Evolutionary conservation across 2,329 filamentous ascomycete species (phyloP), one percentile per base, ranked within the genome.

Genomic region (Claviceps sp.): DNA sequence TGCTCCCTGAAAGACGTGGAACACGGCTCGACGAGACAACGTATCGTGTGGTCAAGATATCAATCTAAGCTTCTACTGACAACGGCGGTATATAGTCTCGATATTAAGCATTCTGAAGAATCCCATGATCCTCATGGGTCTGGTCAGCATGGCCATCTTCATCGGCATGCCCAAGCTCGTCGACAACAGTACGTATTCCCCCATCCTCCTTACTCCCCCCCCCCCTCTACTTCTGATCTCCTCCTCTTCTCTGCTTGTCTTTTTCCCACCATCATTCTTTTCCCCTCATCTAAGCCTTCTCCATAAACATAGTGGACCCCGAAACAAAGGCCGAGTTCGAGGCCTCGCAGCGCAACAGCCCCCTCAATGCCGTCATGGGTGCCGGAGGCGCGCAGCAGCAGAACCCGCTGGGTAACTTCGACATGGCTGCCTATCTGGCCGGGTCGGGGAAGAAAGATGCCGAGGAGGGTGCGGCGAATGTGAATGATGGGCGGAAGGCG

Each of bases 141-240:
- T 95, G 38, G 82, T 93, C 41, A 89, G 84, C 56, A 81, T 96
- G 73, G 83, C 73, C 5, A 73, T 96, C 58, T 89, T 95, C 56
- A 77, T 97, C 61, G 90, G 90, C 58, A 88, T 97, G 86, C 93
- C 93, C 14, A 93, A 96, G 68, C 69, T 98, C 52, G 82, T 97
- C 73, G 90, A 97, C 50, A 96, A 93, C 65, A 95, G 90, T 96
- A 80, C 56, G 88, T 78, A 11, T 34, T 11, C 17, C n/a, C 22
- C 6, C 16, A 34, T 17, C 39, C 22, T 19, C 46, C 22, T 34
- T 16, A 11, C 10, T 7, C 6, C 26, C 16, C 6, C 16, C 5
- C 16, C 7, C 10, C n/a, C 16, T 4, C 17, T 26, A 14, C 4
- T 26, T 44, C 17, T 14, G 1, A 45, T 17, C 10, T 40, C 39